These are phyloP conservation scores for Candida glaebosa DNA, from an alignment of 805 yeast genomes.

Conservation along the genomic window DNA sequence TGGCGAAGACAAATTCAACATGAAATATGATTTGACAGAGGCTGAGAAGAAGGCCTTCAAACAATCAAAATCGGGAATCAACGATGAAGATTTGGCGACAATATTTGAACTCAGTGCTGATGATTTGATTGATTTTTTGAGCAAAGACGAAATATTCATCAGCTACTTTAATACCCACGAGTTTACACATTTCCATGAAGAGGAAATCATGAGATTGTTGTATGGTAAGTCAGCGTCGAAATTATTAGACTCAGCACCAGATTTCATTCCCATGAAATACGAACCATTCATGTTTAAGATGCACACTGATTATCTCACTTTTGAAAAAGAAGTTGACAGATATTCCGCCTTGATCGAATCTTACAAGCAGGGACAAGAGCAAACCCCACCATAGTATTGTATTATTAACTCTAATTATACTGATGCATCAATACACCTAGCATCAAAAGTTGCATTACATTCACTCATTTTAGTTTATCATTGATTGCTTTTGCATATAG, in stretches of 20 bases:
- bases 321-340: conserved; percentile 23
- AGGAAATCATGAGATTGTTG: conserved; percentile 21
- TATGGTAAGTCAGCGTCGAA: conserved; percentile 14
- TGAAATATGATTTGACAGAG: conserved; percentile 10
- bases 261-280: conserved; percentile 28
- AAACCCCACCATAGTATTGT: too few species aligned
- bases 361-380: conserved; percentile 7
- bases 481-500: too few species aligned
- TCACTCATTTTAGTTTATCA: not conserved
- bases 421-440: not conserved
- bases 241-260: conserved; percentile 16
- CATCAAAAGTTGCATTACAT: not conserved
- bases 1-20: conserved; percentile 6
- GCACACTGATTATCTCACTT: conserved; percentile 18
- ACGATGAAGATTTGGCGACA: conserved; percentile 10
- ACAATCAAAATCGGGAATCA: conserved; percentile 8
- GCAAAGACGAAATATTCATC: conserved; percentile 25
- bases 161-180: conserved; percentile 17
- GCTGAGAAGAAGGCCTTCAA: conserved; percentile 13
- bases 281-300: conserved; percentile 25
- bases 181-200: conserved; percentile 27
- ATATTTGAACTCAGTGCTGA: conserved; percentile 11
- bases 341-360: conserved; percentile 16
- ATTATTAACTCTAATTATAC: too few species aligned
- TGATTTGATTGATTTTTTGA: conserved; percentile 20